Evolutionary conservation across 495 filamentous ascomycete species (phyloP), one percentile per base, ranked within the genome.

Genomic region (Aspergillus nidulans): DNA sequence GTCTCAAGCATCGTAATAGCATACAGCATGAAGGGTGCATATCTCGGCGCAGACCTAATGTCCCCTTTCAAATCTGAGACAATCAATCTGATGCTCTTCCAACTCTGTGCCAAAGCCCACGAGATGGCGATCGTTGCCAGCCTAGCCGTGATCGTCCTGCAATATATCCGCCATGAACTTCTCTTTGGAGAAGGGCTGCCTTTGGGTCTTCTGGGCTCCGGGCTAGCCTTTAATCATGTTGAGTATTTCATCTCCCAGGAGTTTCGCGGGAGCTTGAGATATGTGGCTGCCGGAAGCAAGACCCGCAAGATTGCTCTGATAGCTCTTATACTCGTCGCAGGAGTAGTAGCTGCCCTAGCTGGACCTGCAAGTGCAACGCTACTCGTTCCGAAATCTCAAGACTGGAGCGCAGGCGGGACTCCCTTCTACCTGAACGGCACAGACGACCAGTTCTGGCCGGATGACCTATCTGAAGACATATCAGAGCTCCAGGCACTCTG

Each of bases 101-200:
- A 65, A 42, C 15, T 58, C 15, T 57, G 60, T 4, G 63, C 63
- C 21, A 63, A 65, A 39, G 18, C 49, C 36, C 55, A 62, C 19
- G 63, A 65, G 45, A 40, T 65, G 3, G 23, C 52, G 19, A 58
- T 60, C 18, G 53, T 60, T 6, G 53, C 60, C 1, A 65, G 63
- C 38, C 30, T 60, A 7, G 55, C 48, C 0, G 32, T 53, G 1
- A 50, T 63, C 1, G 51, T 63, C 18, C 19, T 65, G 15, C 56
- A 65, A 13, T 40, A 52, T 21, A 26, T 63, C n/a, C 48, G 63
- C 15, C 38, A 58, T 25, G 63, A 63, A 12, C 54, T 65, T 6
- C 12, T 65, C 0, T 63, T 51, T 24, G 60, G 63, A 1, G 60
- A 58, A 44, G 60, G 63, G 8, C 41, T 65, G 12, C 63, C 63